Evolutionary conservation across 805 yeast species (phyloP).

Genomic region (Brettanomyces naardenensis): DNA sequence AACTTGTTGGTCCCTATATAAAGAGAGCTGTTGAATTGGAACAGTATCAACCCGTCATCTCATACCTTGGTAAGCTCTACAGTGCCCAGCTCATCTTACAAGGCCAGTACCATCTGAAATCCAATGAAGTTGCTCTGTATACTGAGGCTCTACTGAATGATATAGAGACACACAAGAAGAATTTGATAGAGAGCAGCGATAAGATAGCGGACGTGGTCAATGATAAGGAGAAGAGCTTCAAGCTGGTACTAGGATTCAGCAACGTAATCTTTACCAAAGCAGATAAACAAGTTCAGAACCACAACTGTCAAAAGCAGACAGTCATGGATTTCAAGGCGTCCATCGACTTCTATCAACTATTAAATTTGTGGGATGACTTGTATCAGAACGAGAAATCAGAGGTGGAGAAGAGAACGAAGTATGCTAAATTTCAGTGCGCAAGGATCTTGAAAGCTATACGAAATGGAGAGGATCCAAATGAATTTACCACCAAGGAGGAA

Average conservation of each 20-base stretch:
- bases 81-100: slow-evolving; percentile 67
- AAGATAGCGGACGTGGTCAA: slow-evolving; percentile 40
- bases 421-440: slow-evolving; percentile 55
- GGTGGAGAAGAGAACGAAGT: slow-evolving; percentile 37
- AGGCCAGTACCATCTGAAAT: slow-evolving; percentile 48
- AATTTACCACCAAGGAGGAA: slow-evolving; percentile 34
- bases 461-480: slow-evolving; percentile 52
- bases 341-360: slow-evolving; percentile 42
- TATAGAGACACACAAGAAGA: slow-evolving; percentile 50
- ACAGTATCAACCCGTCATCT: slow-evolving; percentile 52
- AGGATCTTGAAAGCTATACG: slow-evolving; percentile 44
- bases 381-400: slow-evolving; percentile 14
- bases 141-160: slow-evolving; percentile 60
- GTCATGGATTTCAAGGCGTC: slow-evolving; percentile 47
- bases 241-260: slow-evolving; percentile 50
- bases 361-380: slow-evolving; percentile 34
- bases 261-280: slow-evolving; percentile 48
- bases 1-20: slow-evolving; percentile 38
- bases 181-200: slow-evolving; percentile 30
- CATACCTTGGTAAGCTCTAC: slow-evolving; percentile 66
- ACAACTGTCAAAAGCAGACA: slow-evolving; percentile 36
- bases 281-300: slow-evolving; percentile 37
- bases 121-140: slow-evolving; percentile 47
- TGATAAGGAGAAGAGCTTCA: slow-evolving; percentile 52
- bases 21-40: slow-evolving; percentile 52